Evolutionary conservation across 202 grass and related monocot genomes (phyloP).

Genomic region (Bolboschoenoplectus hybrid): DNA sequence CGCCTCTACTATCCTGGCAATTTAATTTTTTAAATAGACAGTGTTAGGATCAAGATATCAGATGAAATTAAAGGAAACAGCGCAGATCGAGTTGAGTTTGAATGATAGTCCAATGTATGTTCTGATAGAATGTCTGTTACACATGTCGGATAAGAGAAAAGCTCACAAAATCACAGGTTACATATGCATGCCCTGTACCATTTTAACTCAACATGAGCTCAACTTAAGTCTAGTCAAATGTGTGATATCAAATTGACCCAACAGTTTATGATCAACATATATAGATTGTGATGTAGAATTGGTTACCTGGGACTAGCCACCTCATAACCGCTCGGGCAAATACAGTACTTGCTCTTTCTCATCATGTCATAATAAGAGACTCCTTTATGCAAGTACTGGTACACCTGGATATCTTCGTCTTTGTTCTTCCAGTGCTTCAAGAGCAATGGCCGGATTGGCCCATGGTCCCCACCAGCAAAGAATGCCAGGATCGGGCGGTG

Average conservation of each 20-base stretch:
- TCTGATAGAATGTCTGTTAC: background rate
- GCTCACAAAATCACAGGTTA: conserved; percentile 10
- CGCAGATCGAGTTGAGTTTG: background rate
- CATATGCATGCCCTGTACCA: too few relatives aligned
- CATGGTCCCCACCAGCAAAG: conserved; percentile 75
- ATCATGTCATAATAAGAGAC: conserved; percentile 73
- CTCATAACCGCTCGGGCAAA: conserved; percentile 83
- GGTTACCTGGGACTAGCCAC: conserved; percentile 63
- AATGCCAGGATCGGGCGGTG: conserved; percentile 60
- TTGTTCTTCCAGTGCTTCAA: conserved; percentile 56
- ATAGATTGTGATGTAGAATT: background rate
- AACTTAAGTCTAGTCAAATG: background rate
- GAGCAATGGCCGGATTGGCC: conserved; percentile 55
- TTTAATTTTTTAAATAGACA: background rate
- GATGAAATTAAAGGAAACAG: background rate
- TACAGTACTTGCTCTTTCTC: conserved; percentile 69
- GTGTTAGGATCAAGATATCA: background rate
- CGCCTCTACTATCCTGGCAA: conserved; percentile 64
- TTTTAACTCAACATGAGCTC: background rate
- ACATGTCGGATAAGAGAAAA: background rate
- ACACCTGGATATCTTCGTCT: conserved; percentile 59
- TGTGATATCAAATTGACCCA: background rate
- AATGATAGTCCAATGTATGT: background rate
- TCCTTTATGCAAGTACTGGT: conserved; percentile 66
- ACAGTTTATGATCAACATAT: conserved; percentile 1